A percentile compares a stretch with the other conserved stretches of the same genome.
phyloP scores from a whole-genome alignment of 257 asterid genomes.

The Linderniella brevidens region DNA sequence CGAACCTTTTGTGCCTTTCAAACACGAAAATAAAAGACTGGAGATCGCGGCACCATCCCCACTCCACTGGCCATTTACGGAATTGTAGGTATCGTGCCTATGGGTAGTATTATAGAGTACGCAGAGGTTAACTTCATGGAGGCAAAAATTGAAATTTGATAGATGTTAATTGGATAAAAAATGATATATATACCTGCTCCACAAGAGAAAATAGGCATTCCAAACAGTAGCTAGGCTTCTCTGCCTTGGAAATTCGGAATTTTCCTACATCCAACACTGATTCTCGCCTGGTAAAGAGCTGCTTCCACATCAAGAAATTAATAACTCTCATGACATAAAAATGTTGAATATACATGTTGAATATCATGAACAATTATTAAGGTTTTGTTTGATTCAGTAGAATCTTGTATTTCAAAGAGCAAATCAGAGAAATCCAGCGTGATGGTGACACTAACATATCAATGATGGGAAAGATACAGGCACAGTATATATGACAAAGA shows the following conservation, averaged over 20 bases:
- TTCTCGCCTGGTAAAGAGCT: conserved; percentile 56
- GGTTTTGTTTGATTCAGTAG: no score
- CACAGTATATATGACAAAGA: no score
- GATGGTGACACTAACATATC: not conserved
- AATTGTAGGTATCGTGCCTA: conserved; percentile 63
- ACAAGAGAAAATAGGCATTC: conserved; percentile 81
- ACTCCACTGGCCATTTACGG: conserved; percentile 87
- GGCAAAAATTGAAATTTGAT: no score
- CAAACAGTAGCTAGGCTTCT: conserved; percentile 61
- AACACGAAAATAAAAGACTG: conserved; percentile 89
- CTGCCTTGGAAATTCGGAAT: conserved; percentile 33
- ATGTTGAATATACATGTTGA: no score
- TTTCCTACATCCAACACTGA: conserved; percentile 42
- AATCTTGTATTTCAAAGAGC: no score
- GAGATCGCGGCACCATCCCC: conserved; percentile 99
- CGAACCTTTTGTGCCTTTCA: conserved; percentile 75
- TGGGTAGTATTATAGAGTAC: conserved; percentile 6
- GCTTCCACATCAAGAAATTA: conserved; percentile 15
- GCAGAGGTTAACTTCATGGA: not conserved
- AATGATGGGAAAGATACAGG: not conserved
- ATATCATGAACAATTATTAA: no score
- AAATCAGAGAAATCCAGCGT: no score
- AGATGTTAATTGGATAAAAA: not conserved
- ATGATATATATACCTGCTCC: conserved; percentile 48
- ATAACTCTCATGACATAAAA: not conserved